Evolutionary conservation across 106 monocot genomes (phyloP).

Genomic region (Dioscorea dumetorum): DNA sequence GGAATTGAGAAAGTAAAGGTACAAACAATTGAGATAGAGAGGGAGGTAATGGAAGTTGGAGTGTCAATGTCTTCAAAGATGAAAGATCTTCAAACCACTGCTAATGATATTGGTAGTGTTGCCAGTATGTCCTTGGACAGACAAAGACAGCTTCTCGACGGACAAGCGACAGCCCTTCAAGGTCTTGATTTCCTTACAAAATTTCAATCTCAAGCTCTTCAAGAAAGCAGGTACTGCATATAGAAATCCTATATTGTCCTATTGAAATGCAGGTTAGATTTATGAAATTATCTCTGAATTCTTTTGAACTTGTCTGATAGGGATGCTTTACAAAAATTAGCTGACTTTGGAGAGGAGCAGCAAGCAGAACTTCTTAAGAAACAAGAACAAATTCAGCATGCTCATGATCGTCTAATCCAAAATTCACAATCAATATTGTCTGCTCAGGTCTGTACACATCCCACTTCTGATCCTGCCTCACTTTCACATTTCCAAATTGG

Average conservation of each 20-base stretch:
- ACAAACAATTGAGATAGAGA: constrained; percentile 51
- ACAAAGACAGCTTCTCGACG: constrained; percentile 56
- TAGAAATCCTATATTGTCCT: neutral
- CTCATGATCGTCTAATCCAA: constrained; percentile 58
- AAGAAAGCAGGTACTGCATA: constrained; percentile 65
- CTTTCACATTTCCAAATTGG: neutral
- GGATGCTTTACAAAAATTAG: constrained; percentile 55
- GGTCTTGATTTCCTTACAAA: constrained; percentile 59
- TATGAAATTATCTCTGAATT: neutral
- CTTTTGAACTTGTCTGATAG: constrained; percentile 11
- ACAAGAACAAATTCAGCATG: constrained; percentile 66
- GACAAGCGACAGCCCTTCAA: constrained; percentile 52
- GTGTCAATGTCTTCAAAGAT: constrained; percentile 63
- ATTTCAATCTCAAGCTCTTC: constrained; percentile 75
- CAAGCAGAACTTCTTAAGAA: constrained; percentile 60
- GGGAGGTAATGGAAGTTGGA: constrained; percentile 47
- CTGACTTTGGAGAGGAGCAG: constrained; percentile 60
- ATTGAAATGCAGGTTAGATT: neutral
- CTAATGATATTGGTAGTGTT: constrained; percentile 48
- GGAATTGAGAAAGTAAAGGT: constrained; percentile 58
- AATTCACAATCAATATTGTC: constrained; percentile 77
- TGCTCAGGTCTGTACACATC: constrained; percentile 53
- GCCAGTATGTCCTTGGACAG: constrained; percentile 57
- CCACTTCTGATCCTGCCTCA: neutral
- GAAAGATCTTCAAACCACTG: constrained; percentile 66